These are phyloP conservation scores for Nicotiana undulata DNA, from an alignment of 257 asterid genomes.

Conservation along the genomic window DNA sequence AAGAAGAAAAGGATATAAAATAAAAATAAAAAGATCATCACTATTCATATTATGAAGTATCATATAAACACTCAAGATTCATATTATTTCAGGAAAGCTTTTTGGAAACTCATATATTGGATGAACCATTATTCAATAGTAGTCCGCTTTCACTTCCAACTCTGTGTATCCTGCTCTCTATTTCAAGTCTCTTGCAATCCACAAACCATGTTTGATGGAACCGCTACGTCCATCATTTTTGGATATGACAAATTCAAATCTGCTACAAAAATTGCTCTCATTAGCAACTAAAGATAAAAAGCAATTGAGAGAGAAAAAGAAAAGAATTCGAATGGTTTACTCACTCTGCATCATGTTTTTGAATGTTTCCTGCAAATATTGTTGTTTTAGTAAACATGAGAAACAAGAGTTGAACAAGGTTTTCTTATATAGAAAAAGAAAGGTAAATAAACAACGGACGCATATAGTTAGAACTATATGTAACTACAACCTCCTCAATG, in stretches of 20 bases:
- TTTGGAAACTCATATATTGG: background rate
- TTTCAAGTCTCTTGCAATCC: slow-evolving; percentile 63
- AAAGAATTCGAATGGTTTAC: slow-evolving; percentile 14
- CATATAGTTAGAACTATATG: background rate
- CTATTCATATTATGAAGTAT: background rate
- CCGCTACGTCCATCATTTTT: slow-evolving; percentile 87
- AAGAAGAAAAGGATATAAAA: background rate
- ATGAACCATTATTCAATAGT: background rate
- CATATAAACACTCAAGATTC: background rate
- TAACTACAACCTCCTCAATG: background rate
- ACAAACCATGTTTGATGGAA: slow-evolving; percentile 89
- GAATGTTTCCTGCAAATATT: slow-evolving; percentile 64
- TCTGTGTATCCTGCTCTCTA: background rate
- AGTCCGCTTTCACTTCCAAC: background rate
- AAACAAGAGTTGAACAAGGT: background rate
- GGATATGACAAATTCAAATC: slow-evolving; percentile 85
- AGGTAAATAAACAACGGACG: background rate
- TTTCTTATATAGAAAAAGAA: background rate
- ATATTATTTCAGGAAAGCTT: background rate
- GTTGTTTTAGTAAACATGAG: background rate
- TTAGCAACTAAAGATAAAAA: background rate
- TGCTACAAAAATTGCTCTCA: slow-evolving; percentile 9
- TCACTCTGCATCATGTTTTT: slow-evolving; percentile 84
- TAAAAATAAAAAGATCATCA: background rate
- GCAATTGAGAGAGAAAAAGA: background rate